Conservation (phyloP, 202 grass and related monocot species). For the Bolboschoenoplectus hybrid region DNA sequence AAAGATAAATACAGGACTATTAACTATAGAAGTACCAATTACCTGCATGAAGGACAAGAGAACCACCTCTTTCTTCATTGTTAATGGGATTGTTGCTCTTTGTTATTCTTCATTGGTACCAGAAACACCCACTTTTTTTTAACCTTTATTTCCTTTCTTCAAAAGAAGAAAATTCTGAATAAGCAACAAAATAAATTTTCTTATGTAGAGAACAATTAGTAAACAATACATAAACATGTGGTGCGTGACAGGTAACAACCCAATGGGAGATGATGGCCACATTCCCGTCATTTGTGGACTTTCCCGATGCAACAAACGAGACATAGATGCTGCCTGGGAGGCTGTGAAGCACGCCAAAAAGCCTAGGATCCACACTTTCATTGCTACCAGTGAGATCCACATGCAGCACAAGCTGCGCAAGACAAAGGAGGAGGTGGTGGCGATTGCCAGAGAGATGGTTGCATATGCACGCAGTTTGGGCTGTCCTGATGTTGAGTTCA, state of each 20-base stretch:
- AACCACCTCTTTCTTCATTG: background rate
- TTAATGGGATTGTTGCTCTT: background rate
- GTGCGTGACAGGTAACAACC: conserved; percentile 42
- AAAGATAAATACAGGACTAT: background rate
- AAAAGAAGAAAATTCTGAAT: background rate
- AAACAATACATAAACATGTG: background rate
- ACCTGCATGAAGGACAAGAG: background rate
- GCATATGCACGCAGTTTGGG: conserved; percentile 81
- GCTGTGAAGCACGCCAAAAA: conserved; percentile 66
- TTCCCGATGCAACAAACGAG: conserved; percentile 72
- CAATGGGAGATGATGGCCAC: conserved; percentile 57
- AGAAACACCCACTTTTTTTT: background rate
- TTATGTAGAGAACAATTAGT: background rate
- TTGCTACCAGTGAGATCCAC: conserved; percentile 97
- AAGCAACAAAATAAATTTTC: conserved; percentile 20
- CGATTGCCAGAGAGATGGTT: conserved; percentile 81
- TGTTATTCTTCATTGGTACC: background rate
- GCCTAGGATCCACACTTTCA: conserved; percentile 88
- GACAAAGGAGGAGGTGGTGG: conserved; percentile 80
- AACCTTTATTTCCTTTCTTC: background rate
- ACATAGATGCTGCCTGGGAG: conserved; percentile 92
- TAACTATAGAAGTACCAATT: background rate
- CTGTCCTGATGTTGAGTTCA: conserved; percentile 87
- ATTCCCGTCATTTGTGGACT: conserved; percentile 89
- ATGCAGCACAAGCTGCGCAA: conserved; percentile 93